Evolutionary conservation across 768 basidiomycete genomes (phyloP), one percentile per base, ranked within the genome.

Genomic region (Mycena latifolia): DNA sequence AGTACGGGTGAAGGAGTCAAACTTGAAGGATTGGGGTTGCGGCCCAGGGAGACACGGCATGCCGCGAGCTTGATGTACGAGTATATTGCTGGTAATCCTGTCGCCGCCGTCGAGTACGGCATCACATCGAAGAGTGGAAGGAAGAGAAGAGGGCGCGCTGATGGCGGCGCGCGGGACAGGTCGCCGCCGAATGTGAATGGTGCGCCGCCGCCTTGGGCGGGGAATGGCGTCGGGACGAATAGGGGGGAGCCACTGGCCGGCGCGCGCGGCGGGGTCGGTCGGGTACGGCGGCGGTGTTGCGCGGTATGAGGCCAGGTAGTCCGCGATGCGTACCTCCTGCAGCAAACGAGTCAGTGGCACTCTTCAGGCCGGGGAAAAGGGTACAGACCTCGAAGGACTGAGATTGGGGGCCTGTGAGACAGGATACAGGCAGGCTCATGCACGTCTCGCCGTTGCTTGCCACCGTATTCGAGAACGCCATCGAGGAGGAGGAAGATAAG

Each of bases 271-370:
- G 15, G 74, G 63, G 5, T 76, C 77, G 24, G 77, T 68, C 1
- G 83, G 83, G 2, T 72, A 67, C 22, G 70, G 74, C 0, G 76
- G 33, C 66, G 63, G 27, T 0, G 79, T 79, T 0, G 76, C 50
- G 22, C 63, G 65, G 61, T 79, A 83, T 1, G 81, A 76, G 0
- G 63, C 63, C 22, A 82, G 63, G 62, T 84, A 84, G 69, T 83
- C 81, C 20, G 68, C 60, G 1, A 75, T 39, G 25, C 83, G 80
- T 6, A 71, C 66, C 75, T 84, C 83, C 83, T 84, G 63, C 5
- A 28, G n/a, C 54, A 22, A 31, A 20, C 12, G 6, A 24, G 55
- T 28, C 22, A 35, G 56, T 31, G 17, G 28, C 7, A 4, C 8
- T 1, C 3, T 3, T 10, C 28, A 18, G 25, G 14, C 52, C 27